Base-by-base conservation (phyloP, 2,329 filamentous ascomycete species). In the Pseudogymnoascus sp. region DNA sequence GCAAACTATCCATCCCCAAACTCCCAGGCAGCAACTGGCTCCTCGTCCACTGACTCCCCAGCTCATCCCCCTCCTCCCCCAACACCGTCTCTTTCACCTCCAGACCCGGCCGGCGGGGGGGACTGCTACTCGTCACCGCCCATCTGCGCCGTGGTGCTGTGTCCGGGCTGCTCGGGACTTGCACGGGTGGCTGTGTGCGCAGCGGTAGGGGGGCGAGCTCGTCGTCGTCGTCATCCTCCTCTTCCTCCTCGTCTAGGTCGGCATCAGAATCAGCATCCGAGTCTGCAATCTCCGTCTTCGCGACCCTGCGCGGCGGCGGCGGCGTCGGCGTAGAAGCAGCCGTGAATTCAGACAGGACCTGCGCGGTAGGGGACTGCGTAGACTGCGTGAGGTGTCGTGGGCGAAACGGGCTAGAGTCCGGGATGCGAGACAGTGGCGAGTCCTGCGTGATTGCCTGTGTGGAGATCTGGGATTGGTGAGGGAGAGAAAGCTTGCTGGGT, bases 1-100 rank as follows among this genome's bases (percentile, higher is more conserved):
- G 47, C 47, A 57, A 57, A 57, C 47, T 57, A 57, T 57, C 47
- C 47, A 57, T 57, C 47, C 47, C 47, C 47, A 57, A 33, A 13
- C 47, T 57, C 26, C 47, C 47, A 2, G 47, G 47, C 47, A 57
- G 8, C 47, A 57, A 19, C 26, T 57, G 47, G 5, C 47, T 57
- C 47, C 47, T 57, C 26, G 47, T 57, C 47, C 47, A 57, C 26
- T 57, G 47, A 57, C 47, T 57, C 47, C 47, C 47, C 47, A 57
- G n/a, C 4, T 57, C 47, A 57, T 57, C 47, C 2, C 9, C 26
- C 10, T 31, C 26, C n/a, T 33, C 26, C 28, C n/a, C 47, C n/a
- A 57, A 33, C 26, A 57, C 47, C n/a, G 47, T 57, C 26, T 57
- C 47, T 13, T 57, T 57, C 26, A 57, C 47, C 9, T 26, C 47